These are phyloP conservation scores for Emmonsia crescens DNA, from an alignment of 2,329 filamentous ascomycete species.

Conservation along the genomic window DNA sequence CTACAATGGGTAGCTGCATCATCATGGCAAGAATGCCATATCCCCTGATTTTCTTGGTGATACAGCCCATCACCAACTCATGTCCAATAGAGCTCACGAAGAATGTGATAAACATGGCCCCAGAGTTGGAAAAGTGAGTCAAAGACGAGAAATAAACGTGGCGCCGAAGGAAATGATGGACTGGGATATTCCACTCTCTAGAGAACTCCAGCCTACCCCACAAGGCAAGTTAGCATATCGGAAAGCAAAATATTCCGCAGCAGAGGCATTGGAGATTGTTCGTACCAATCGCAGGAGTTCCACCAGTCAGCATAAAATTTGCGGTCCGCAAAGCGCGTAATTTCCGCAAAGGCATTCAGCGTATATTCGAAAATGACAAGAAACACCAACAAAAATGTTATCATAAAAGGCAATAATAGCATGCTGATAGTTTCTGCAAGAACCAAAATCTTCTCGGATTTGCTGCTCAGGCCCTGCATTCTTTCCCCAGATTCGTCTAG, in stretches of 20 bases:
- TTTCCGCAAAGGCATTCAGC: constrained; percentile 85
- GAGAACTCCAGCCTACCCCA: constrained; percentile 72
- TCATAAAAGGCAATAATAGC: constrained; percentile 94
- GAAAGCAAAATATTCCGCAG: constrained; percentile 35
- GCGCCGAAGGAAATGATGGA: constrained; percentile 86
- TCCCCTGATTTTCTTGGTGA: constrained; percentile 89
- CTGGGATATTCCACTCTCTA: constrained; percentile 94
- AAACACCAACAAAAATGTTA: constrained; percentile 90
- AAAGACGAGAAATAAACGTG: constrained; percentile 85
- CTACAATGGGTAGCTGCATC: constrained; percentile 91
- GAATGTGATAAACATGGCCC: constrained; percentile 84
- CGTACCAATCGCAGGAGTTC: constrained; percentile 46
- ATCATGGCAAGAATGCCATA: constrained; percentile 95
- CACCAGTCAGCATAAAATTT: constrained; percentile 79
- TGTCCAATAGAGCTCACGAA: constrained; percentile 80
- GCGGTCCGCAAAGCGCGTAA: constrained; percentile 84
- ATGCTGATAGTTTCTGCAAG: constrained; percentile 81
- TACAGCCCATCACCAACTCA: constrained; percentile 94
- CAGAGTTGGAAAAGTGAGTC: constrained; percentile 60
- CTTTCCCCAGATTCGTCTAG: constrained; percentile 58
- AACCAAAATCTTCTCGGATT: constrained; percentile 62
- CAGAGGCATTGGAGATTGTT: constrained; percentile 16
- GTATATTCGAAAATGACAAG: constrained; percentile 98
- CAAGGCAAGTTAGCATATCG: constrained; percentile 3
- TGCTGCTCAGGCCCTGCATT: constrained; percentile 38